Conservation (phyloP, 2,329 filamentous ascomycete genomes). For the Neurospora crassa region DNA sequence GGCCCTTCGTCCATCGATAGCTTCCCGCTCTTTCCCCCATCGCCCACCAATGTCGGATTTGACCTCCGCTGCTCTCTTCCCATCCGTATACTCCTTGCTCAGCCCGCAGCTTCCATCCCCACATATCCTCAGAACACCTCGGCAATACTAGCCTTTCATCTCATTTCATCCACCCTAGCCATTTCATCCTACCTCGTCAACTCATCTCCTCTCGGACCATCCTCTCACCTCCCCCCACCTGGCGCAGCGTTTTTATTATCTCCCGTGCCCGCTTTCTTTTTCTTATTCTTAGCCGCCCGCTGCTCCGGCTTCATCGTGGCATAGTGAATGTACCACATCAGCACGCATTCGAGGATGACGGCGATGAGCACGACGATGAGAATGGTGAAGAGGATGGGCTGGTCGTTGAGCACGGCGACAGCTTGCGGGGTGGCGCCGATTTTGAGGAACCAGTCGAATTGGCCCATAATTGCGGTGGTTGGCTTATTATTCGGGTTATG, state of each 20-base stretch:
- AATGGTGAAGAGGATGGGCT: constrained; percentile 48
- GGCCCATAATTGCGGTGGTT: constrained; percentile 27
- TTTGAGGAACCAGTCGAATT: constrained; percentile 47
- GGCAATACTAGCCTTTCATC: not conserved
- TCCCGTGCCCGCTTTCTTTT: constrained; percentile 26
- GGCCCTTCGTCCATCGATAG: not conserved
- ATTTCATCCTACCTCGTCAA: not conserved
- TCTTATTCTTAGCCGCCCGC: constrained; percentile 42
- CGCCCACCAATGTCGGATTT: not conserved
- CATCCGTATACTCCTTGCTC: not conserved
- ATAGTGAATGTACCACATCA: constrained; percentile 50
- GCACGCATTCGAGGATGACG: constrained; percentile 34
- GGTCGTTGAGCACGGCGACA: constrained; percentile 51
- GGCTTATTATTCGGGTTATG: not conserved
- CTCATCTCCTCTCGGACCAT: not conserved
- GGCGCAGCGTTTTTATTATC: constrained; percentile 12
- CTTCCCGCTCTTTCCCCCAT: not conserved
- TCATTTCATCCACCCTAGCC: not conserved
- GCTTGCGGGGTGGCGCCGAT: constrained; percentile 50
- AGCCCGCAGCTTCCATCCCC: not conserved
- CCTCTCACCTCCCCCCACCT: not conserved
- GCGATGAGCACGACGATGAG: constrained; percentile 44
- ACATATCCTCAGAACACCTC: not conserved
- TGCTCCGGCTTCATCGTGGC: constrained; percentile 53
- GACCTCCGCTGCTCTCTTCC: not conserved